A percentile compares a stretch with the other conserved stretches of the same genome.
Conservation (phyloP, 257 asterid species). For the Voacanga thouarsii region DNA sequence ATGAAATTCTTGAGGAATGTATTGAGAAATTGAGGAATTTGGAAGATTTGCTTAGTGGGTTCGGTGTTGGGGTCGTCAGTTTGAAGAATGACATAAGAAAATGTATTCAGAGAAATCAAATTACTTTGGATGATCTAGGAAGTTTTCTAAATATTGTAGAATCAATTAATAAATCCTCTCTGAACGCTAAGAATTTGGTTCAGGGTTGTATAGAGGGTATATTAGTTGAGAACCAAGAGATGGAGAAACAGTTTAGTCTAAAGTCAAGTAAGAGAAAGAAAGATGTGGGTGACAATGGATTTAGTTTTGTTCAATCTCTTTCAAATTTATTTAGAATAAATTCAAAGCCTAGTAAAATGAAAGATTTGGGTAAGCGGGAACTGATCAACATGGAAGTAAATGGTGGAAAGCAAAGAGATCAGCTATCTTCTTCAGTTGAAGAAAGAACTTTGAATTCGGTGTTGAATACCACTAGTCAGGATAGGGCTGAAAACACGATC, state of each 20-base stretch:
- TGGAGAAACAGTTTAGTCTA: slow-evolving; percentile 29
- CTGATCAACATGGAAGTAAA: slow-evolving; percentile 31
- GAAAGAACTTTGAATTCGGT: slow-evolving; percentile 31
- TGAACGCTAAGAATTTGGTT: slow-evolving; percentile 37
- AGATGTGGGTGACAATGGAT: slow-evolving; percentile 36
- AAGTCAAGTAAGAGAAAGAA: slow-evolving; percentile 46
- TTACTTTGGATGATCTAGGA: slow-evolving; percentile 54
- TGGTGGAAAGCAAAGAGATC: slow-evolving; percentile 32
- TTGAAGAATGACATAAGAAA: slow-evolving; percentile 47
- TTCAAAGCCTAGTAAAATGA: slow-evolving; percentile 33
- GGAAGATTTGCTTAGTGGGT: slow-evolving; percentile 31
- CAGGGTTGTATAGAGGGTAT: slow-evolving; percentile 44
- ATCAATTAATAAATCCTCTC: slow-evolving; percentile 29
- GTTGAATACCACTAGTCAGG: slow-evolving; percentile 19
- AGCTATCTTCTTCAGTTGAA: slow-evolving; percentile 40
- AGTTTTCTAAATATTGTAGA: slow-evolving; percentile 45
- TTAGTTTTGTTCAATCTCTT: slow-evolving; percentile 31
- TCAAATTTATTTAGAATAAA: slow-evolving; percentile 46
- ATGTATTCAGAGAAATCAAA: slow-evolving; percentile 41
- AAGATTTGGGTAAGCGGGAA: slow-evolving; percentile 33
- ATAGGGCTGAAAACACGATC: slow-evolving; percentile 24
- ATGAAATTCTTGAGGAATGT: slow-evolving; percentile 34
- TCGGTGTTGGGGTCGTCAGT: slow-evolving; percentile 33
- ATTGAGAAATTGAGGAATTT: slow-evolving; percentile 45
- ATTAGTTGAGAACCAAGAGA: slow-evolving; percentile 34